Evolutionary conservation across 2,329 filamentous ascomycete genomes (phyloP).

Genomic region (Paraconiothyrium sp.): DNA sequence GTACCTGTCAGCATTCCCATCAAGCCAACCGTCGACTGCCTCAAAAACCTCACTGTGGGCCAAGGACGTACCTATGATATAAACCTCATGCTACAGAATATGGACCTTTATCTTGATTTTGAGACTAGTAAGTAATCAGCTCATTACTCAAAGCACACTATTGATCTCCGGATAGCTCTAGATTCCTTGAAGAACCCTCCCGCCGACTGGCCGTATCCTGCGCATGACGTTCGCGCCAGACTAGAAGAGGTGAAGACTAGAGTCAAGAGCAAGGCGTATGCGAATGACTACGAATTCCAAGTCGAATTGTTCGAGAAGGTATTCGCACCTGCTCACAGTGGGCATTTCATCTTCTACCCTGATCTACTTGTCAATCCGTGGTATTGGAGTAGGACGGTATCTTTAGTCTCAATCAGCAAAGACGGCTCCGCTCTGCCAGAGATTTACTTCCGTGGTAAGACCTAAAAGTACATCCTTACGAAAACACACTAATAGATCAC

Average conservation of each 20-base stretch:
- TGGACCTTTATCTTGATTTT: slow-evolving; percentile 10
- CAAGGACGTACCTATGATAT: slow-evolving; percentile 4
- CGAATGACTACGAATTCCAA: slow-evolving; percentile 49
- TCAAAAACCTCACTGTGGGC: slow-evolving; percentile 11
- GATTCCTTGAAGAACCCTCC: slow-evolving; percentile 13
- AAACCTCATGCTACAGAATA: slow-evolving; percentile 4
- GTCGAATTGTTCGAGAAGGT: slow-evolving; percentile 29
- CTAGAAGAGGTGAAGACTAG: slow-evolving; percentile 9
- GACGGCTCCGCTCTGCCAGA: slow-evolving; percentile 8
- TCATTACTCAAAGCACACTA: background rate
- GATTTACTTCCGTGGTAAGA: slow-evolving; percentile 14
- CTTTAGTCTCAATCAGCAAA: slow-evolving; percentile 11
- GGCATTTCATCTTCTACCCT: slow-evolving; percentile 25
- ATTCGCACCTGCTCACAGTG: slow-evolving; percentile 26
- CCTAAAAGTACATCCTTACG: background rate
- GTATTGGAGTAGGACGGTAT: slow-evolving; percentile 12
- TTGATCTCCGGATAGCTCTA: background rate
- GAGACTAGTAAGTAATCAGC: slow-evolving; percentile 5
- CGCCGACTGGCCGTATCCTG: slow-evolving; percentile 10
- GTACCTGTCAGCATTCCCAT: slow-evolving; percentile 7
- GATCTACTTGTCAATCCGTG: slow-evolving; percentile 12
- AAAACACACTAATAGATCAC: background rate
- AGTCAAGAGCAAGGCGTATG: slow-evolving; percentile 34
- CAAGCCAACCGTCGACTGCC: slow-evolving; percentile 10
- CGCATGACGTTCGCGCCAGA: slow-evolving; percentile 10